Evolutionary conservation across 1,139 yeast genomes (phyloP).

Genomic region (Pichia sp.): DNA sequence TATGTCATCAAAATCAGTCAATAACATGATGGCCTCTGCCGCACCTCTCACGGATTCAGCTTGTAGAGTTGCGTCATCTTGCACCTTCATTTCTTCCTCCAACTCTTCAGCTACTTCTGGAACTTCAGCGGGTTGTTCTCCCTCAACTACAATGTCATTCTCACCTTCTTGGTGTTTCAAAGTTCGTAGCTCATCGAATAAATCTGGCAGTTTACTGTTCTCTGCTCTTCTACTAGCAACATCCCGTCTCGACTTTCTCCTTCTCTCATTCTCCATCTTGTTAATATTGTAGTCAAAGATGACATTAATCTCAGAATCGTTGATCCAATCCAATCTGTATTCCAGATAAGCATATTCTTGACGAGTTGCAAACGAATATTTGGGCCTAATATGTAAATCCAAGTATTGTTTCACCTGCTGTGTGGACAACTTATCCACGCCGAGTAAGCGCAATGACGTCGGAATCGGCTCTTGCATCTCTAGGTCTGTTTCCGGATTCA

Average conservation of each 20-base stretch:
- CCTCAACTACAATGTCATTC: background rate
- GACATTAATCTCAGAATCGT: constrained; percentile 53
- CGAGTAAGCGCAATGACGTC: constrained; percentile 47
- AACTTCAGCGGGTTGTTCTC: background rate
- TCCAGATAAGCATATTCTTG: constrained; percentile 21
- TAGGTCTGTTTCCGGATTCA: background rate
- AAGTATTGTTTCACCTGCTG: constrained; percentile 54
- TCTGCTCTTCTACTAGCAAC: background rate
- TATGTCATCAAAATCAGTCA: constrained; percentile 9
- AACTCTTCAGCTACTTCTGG: background rate
- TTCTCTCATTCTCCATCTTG: background rate
- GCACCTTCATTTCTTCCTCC: background rate
- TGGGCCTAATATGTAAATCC: constrained; percentile 41
- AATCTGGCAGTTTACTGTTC: background rate
- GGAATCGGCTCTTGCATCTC: constrained; percentile 29
- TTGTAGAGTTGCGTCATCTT: constrained; percentile 7
- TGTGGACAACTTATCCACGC: constrained; percentile 66
- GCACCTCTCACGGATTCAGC: constrained; percentile 26
- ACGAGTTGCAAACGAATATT: constrained; percentile 25
- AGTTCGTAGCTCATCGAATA: constrained; percentile 1
- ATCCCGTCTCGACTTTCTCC: background rate
- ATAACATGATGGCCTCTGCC: constrained; percentile 29
- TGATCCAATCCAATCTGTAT: constrained; percentile 57
- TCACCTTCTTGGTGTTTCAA: background rate
- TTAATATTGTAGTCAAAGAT: constrained; percentile 31